Evolutionary conservation across 176 grass and related monocot genomes (phyloP).

Genomic region (Dactylis glomerata): DNA sequence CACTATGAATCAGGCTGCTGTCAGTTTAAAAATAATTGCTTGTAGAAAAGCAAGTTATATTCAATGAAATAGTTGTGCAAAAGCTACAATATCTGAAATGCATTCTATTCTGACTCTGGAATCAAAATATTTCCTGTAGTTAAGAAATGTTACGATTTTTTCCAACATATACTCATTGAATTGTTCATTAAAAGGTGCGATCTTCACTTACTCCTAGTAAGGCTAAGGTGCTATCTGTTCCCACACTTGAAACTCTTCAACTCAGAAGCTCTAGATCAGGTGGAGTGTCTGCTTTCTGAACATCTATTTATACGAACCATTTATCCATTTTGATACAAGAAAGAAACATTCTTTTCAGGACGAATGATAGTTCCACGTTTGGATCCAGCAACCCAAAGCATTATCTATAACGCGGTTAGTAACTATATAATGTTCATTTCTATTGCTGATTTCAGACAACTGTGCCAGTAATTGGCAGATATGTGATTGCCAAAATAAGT

Average conservation of each 20-base stretch:
- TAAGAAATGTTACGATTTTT: background rate
- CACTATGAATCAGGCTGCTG: background rate
- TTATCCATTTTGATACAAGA: slow-evolving; percentile 20
- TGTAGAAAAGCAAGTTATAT: background rate
- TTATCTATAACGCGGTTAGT: slow-evolving; percentile 30
- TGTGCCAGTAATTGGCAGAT: background rate
- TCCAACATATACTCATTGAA: background rate
- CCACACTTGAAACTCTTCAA: slow-evolving; percentile 22
- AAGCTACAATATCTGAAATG: background rate
- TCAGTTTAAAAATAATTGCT: background rate
- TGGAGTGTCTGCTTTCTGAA: slow-evolving; percentile 6
- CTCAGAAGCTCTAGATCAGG: slow-evolving; percentile 34
- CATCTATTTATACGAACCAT: background rate
- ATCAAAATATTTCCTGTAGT: background rate
- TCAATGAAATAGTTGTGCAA: slow-evolving; percentile 10
- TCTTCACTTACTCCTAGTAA: slow-evolving; percentile 12
- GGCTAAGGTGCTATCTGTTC: slow-evolving; percentile 8
- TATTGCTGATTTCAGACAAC: background rate
- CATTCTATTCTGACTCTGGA: background rate
- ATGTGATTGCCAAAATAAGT: background rate
- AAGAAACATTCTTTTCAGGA: slow-evolving; percentile 20
- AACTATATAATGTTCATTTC: background rate
- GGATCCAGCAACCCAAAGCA: slow-evolving; percentile 36
- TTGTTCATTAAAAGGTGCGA: slow-evolving; percentile 17
- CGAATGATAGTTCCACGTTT: slow-evolving; percentile 37